Percentiles rank a stretch among this genome's conserved stretches.
Conservation (phyloP, 352 stramenopile genomes). For the Pythium inflatum region DNA sequence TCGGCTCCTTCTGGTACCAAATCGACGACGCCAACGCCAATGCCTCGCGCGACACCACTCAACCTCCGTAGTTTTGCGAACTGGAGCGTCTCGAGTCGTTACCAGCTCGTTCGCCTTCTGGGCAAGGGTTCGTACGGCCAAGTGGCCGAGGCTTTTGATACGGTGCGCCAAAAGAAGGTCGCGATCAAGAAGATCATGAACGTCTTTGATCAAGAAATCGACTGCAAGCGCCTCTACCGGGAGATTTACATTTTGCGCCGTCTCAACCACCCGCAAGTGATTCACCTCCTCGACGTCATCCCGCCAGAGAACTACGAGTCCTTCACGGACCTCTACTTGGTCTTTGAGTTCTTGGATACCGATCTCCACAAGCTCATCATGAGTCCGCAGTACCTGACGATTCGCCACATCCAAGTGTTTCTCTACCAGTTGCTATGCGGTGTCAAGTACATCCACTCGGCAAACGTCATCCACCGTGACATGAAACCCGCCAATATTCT, state of each 20-base stretch:
- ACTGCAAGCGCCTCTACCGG: slow-evolving; percentile 86
- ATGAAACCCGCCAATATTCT: slow-evolving; percentile 91
- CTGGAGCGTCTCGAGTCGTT: slow-evolving; percentile 80
- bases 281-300: slow-evolving; percentile 84
- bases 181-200: slow-evolving; percentile 92
- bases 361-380: slow-evolving; percentile 95
- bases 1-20: slow-evolving; percentile 38
- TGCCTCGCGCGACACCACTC: slow-evolving; percentile 67
- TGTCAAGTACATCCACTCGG: slow-evolving; percentile 96
- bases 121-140: slow-evolving; percentile 89
- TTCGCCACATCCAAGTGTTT: slow-evolving; percentile 97
- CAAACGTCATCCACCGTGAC: slow-evolving; percentile 89
- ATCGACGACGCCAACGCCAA: slow-evolving; percentile 58
- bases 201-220: slow-evolving; percentile 87
- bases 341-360: slow-evolving; percentile 94
- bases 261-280: slow-evolving; percentile 79
- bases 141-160: slow-evolving; percentile 84
- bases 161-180: slow-evolving; percentile 76
- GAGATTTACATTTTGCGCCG: slow-evolving; percentile 90
- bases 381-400: slow-evolving; percentile 91
- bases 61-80: slow-evolving; percentile 85
- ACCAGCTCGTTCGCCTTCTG: slow-evolving; percentile 78
- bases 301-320: slow-evolving; percentile 80
- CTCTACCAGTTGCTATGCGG: slow-evolving; percentile 95
- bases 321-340: slow-evolving; percentile 92